Evolutionary conservation across 345 rosid genomes (phyloP).

Genomic region (Rhodamnia argentea): DNA sequence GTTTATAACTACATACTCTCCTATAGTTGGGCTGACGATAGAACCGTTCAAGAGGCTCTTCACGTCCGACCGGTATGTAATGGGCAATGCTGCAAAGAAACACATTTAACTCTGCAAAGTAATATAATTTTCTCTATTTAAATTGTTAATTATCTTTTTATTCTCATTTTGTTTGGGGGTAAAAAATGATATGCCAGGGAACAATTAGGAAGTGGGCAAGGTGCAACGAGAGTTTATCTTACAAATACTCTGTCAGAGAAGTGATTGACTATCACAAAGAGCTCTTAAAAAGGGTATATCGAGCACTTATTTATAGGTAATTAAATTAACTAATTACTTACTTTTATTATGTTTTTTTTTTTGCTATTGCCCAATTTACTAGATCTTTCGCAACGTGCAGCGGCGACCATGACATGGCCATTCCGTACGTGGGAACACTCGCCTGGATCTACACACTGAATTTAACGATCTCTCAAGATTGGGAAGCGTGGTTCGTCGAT

Average conservation of each 20-base stretch:
- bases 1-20: neutral
- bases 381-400: too few species aligned
- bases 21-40: constrained; percentile 18
- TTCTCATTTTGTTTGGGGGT: neutral
- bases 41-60: constrained; percentile 18
- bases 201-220: neutral
- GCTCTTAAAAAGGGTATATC: neutral
- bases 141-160: neutral
- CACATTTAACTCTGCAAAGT: neutral
- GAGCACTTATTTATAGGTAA: neutral
- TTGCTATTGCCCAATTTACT: too few species aligned
- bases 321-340: neutral
- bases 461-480: neutral
- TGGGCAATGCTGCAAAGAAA: neutral
- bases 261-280: neutral
- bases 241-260: neutral
- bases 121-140: neutral
- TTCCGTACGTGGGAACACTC: neutral
- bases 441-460: neutral
- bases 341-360: too few species aligned
- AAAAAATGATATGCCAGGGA: neutral
- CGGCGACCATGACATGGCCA: neutral
- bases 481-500: neutral
- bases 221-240: neutral
- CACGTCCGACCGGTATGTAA: constrained; percentile 13